Evolutionary conservation across 2,329 filamentous ascomycete genomes (phyloP).

Genomic region (Trichophyton benhamiae): DNA sequence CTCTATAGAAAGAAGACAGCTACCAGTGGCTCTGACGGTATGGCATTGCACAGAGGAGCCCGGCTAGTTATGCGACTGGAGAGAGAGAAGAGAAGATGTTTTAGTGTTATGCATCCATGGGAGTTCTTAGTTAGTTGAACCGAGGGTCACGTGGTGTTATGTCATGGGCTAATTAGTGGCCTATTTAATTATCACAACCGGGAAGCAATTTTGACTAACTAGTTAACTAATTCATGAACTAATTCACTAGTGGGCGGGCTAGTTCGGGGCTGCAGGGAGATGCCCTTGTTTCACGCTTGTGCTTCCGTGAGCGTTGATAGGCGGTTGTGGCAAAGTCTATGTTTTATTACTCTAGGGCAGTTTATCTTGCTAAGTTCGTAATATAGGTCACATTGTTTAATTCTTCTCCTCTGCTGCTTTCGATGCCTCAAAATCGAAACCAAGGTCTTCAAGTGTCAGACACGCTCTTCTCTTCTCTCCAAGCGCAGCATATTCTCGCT

Average conservation of each 20-base stretch:
- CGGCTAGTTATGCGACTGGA: background rate
- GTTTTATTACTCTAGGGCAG: too few species aligned
- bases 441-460: slow-evolving; percentile 57
- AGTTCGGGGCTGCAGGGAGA: too few species aligned
- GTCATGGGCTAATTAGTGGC: too few species aligned
- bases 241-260: too few species aligned
- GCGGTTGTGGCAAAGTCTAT: too few species aligned
- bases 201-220: too few species aligned
- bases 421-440: slow-evolving; percentile 46
- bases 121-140: background rate
- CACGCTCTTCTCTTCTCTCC: slow-evolving; percentile 48
- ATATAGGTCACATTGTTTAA: background rate
- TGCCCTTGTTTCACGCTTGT: too few species aligned
- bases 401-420: slow-evolving; percentile 11
- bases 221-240: too few species aligned
- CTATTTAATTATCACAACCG: too few species aligned
- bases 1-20: background rate
- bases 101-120: background rate
- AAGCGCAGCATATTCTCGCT: slow-evolving; percentile 55
- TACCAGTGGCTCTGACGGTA: background rate
- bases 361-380: background rate
- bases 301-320: too few species aligned
- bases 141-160: background rate
- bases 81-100: background rate
- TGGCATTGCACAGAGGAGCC: background rate